These are phyloP conservation scores for Carnegiea gigantea DNA, from an alignment of 179 eudicot genomes.

Conservation along the genomic window DNA sequence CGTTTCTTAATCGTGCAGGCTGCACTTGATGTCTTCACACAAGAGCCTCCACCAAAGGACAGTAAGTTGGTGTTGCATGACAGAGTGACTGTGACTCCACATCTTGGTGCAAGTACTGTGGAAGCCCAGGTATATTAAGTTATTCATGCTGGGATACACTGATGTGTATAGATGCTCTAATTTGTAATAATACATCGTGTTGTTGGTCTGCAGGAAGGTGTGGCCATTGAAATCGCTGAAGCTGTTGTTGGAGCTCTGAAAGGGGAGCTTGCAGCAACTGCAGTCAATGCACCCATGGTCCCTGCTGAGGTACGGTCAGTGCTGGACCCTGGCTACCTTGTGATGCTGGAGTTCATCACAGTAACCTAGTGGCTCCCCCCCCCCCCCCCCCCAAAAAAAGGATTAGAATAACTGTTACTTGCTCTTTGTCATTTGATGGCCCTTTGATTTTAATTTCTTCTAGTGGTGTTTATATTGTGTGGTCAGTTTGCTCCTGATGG, in stretches of 20 bases:
- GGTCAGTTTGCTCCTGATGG: background rate
- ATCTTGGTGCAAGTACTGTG: conserved; percentile 97
- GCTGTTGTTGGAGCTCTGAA: conserved; percentile 89
- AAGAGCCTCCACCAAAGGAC: conserved; percentile 92
- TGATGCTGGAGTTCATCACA: background rate
- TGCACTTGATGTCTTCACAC: conserved; percentile 92
- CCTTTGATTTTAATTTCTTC: background rate
- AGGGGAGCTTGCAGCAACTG: conserved; percentile 95
- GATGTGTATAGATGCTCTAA: background rate
- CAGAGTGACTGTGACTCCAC: conserved; percentile 85
- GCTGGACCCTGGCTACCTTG: background rate
- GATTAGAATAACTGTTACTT: background rate
- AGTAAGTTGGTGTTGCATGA: conserved; percentile 74
- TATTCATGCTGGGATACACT: background rate
- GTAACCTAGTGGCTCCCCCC: background rate
- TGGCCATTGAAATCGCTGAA: conserved; percentile 92
- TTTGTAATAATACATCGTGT: background rate
- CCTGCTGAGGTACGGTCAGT: conserved; percentile 76
- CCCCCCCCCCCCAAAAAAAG: too few relatives aligned
- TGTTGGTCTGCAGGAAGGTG: conserved; percentile 65
- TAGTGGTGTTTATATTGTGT: background rate
- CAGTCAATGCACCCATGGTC: conserved; percentile 97
- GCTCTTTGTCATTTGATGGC: background rate
- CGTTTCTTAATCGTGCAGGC: conserved; percentile 44
- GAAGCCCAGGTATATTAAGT: conserved; percentile 78